Percentiles rank a stretch among this genome's conserved stretches.
phyloP scores from a whole-genome alignment of 2,329 filamentous ascomycete genomes.

The Scorias spongiosa region DNA sequence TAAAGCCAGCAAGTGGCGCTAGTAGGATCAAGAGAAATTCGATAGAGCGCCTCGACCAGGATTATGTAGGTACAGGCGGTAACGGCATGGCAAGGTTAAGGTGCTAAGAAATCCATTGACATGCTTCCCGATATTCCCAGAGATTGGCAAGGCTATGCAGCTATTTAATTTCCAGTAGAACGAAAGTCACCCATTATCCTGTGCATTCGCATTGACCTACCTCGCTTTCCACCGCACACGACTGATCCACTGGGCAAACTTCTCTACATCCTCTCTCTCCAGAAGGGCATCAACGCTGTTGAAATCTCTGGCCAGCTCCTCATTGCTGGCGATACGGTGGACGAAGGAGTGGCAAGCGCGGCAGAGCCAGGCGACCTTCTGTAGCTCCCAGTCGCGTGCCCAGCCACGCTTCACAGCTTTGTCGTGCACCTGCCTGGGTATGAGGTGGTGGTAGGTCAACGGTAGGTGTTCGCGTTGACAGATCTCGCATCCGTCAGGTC shows the following conservation, averaged over 20 bases:
- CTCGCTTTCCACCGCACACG: constrained; percentile 57
- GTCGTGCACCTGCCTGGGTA: constrained; percentile 62
- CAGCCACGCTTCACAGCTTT: constrained; percentile 65
- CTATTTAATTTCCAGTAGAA: no score
- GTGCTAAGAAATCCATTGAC: no score
- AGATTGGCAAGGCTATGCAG: no score
- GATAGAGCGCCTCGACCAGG: no score
- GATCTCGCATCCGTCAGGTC: constrained; percentile 52
- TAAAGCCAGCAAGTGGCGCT: no score
- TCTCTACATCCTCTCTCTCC: constrained; percentile 54
- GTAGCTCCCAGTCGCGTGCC: constrained; percentile 59
- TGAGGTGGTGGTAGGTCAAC: constrained; percentile 72
- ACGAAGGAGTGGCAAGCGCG: constrained; percentile 72
- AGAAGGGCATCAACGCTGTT: constrained; percentile 59
- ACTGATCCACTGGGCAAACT: constrained; percentile 59
- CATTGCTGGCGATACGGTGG: constrained; percentile 58
- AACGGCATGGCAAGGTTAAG: no score
- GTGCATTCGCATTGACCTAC: constrained; percentile 11
- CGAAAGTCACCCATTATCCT: no score
- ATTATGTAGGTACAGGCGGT: no score
- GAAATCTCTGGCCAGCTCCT: constrained; percentile 58
- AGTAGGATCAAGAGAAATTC: no score
- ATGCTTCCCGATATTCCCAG: no score
- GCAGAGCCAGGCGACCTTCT: constrained; percentile 76
- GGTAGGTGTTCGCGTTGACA: constrained; percentile 61